phyloP scores from a whole-genome alignment of 169 alveolate genomes.

The Besnoitia besnoiti region DNA sequence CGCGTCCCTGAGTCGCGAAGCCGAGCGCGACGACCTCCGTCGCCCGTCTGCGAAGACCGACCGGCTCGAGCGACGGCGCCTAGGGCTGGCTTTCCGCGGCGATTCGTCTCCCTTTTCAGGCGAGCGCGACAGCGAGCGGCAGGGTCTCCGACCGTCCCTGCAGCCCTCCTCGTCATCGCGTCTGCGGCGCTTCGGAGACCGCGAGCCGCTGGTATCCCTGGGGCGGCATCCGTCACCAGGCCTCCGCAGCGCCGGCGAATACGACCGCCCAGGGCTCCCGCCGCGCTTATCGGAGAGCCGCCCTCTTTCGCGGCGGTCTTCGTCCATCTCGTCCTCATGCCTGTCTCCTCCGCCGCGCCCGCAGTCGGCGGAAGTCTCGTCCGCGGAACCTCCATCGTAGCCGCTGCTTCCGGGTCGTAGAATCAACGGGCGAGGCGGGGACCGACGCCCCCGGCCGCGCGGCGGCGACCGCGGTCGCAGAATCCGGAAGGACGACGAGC shows the following conservation, averaged over 20 bases:
- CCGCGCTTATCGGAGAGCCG: background rate
- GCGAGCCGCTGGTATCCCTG: background rate
- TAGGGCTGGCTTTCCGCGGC: background rate
- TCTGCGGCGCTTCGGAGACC: background rate
- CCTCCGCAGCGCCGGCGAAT: background rate
- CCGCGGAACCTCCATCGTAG: background rate
- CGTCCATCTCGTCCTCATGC: background rate
- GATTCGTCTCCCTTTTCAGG: background rate
- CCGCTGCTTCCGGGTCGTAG: background rate
- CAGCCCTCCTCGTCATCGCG: background rate
- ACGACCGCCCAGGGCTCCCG: background rate
- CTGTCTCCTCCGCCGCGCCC: background rate
- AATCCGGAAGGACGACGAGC: background rate
- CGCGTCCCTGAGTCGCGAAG: background rate
- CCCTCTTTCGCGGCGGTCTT: background rate
- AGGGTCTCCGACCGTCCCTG: background rate
- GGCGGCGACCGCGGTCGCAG: background rate
- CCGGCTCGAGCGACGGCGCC: background rate
- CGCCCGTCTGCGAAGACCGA: background rate
- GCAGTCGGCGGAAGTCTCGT: too few species aligned
- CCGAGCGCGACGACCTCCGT: background rate
- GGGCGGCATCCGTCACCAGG: background rate
- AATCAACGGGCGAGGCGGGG: constrained; percentile 6
- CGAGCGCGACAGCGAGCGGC: background rate
- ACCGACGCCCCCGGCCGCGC: background rate